These are phyloP conservation scores for Serendipita sp. DNA, from an alignment of 768 basidiomycete genomes.

Conservation along the genomic window DNA sequence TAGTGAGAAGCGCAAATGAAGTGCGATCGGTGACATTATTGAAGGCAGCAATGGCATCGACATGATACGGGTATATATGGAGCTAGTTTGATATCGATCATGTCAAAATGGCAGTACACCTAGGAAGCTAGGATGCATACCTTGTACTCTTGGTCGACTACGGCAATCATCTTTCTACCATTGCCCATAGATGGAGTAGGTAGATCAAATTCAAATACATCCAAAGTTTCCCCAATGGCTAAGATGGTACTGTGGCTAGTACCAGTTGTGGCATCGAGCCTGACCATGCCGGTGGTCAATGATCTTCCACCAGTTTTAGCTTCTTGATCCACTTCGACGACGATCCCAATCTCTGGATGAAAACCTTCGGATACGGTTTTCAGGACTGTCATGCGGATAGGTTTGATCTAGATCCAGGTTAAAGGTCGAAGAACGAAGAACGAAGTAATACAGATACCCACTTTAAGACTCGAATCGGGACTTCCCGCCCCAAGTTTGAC, in stretches of 20 bases:
- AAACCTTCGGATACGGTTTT: slow-evolving; percentile 1
- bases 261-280: slow-evolving; percentile 58
- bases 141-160: slow-evolving; percentile 66
- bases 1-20: slow-evolving; percentile 40
- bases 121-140: slow-evolving; percentile 22
- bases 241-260: background rate
- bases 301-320: slow-evolving; percentile 1
- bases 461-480: slow-evolving; percentile 22
- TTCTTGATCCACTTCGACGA: slow-evolving; percentile 2
- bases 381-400: background rate
- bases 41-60: slow-evolving; percentile 29
- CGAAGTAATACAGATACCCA: background rate
- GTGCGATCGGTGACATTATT: slow-evolving; percentile 27
- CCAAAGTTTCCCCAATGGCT: background rate
- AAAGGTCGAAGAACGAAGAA: background rate
- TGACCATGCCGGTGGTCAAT: slow-evolving; percentile 47
- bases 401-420: slow-evolving; percentile 2
- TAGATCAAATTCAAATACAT: background rate
- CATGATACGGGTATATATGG: slow-evolving; percentile 50
- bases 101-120: background rate
- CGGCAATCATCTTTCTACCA: slow-evolving; percentile 34
- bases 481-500: slow-evolving; percentile 58
- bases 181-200: background rate
- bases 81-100: slow-evolving; percentile 24
- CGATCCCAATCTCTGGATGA: slow-evolving; percentile 1